Percentiles rank a stretch among this genome's conserved stretches.
Conservation (phyloP, 2,329 filamentous ascomycete genomes). For the Sporothrix humicola region DNA sequence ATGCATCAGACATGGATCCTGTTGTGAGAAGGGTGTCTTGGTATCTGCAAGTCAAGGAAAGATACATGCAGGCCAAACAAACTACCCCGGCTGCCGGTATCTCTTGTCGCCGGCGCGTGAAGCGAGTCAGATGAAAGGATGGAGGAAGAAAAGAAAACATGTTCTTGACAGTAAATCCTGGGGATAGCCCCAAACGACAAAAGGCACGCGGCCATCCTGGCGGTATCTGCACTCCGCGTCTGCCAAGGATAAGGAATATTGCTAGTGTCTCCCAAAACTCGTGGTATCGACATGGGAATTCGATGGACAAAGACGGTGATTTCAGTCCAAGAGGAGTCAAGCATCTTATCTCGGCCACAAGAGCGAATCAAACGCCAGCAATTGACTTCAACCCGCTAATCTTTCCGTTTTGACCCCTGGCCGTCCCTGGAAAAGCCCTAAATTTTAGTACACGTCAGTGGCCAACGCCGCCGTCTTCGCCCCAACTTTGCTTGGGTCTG, state of each 20-base stretch:
- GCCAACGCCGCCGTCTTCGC: neutral
- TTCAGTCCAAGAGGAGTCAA: neutral
- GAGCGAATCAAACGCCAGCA: neutral
- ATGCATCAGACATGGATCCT: conserved; percentile 1
- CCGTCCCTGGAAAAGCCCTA: neutral
- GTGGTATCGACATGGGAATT: neutral
- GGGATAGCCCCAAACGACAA: neutral
- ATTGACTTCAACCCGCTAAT: neutral
- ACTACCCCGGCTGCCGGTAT: conserved; percentile 11
- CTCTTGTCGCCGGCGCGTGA: conserved; percentile 23
- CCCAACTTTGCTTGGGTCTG: neutral
- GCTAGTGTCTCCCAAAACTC: no score
- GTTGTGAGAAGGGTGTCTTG: neutral
- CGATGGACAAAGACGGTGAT: neutral
- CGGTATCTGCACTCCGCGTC: no score
- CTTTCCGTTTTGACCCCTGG: neutral
- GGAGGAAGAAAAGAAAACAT: neutral
- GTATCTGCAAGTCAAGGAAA: neutral
- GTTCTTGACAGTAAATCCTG: neutral
- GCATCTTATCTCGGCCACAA: conserved; percentile 13
- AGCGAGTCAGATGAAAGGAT: neutral
- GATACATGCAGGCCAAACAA: neutral
- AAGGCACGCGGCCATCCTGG: neutral
- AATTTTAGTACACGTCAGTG: neutral
- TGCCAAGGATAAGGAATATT: no score